These are phyloP conservation scores for Harrya chromipes DNA, from an alignment of 768 basidiomycete species.

Conservation along the genomic window DNA sequence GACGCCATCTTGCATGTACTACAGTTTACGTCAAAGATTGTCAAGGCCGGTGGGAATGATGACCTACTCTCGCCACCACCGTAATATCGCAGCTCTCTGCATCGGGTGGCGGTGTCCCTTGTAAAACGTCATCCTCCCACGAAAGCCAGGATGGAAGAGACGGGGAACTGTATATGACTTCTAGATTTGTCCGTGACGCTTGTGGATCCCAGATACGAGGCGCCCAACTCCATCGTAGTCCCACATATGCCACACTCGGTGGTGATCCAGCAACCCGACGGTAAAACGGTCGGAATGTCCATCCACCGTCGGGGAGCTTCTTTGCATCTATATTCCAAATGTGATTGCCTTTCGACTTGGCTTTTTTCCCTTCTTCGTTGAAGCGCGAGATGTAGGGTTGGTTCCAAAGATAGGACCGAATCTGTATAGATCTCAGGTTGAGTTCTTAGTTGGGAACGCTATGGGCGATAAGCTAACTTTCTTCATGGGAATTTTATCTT, in stretches of 20 bases:
- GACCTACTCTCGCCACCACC: constrained; percentile 68
- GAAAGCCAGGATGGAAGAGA: constrained; percentile 80
- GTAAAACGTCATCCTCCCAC: constrained; percentile 83
- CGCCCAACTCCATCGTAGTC: constrained; percentile 83
- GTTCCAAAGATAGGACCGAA: constrained; percentile 94
- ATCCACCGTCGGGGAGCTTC: constrained; percentile 68
- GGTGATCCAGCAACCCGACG: constrained; percentile 85
- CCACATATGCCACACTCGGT: constrained; percentile 76
- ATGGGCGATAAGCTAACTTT: constrained; percentile 54
- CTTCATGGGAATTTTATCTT: constrained; percentile 95
- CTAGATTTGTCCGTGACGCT: constrained; percentile 74
- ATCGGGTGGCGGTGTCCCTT: constrained; percentile 75
- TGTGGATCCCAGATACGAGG: constrained; percentile 98
- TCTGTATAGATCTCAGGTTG: constrained; percentile 42
- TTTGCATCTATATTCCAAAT: constrained; percentile 99
- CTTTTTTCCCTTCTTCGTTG: constrained; percentile 99
- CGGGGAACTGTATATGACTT: constrained; percentile 79
- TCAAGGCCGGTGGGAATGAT: constrained; percentile 2
- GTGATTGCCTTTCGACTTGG: constrained; percentile 98
- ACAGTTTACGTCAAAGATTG: constrained; percentile 11
- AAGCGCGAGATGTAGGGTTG: constrained; percentile 93
- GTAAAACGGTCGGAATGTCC: constrained; percentile 87
- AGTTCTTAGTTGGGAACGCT: constrained; percentile 6
- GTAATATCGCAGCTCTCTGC: constrained; percentile 75
- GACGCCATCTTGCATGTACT: constrained; percentile 66